phyloP scores from a whole-genome alignment of 1,139 yeast species.

The Hanseniaspora uvarum region DNA sequence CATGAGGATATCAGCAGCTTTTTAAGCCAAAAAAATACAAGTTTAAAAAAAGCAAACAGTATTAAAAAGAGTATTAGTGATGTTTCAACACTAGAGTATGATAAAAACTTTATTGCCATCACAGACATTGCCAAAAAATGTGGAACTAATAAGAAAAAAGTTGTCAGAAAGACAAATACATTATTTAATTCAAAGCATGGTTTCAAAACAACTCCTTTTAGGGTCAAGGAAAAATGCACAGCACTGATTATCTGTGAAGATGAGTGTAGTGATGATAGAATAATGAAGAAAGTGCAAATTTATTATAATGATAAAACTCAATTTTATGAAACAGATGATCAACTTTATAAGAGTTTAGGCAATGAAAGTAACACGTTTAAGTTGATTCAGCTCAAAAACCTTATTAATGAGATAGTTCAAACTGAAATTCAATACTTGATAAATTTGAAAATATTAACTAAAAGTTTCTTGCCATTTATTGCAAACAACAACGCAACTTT shows the following conservation, averaged over 20 bases:
- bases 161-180: not conserved
- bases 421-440: constrained; percentile 3
- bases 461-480: not conserved
- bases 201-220: not conserved
- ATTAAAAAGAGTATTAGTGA: not conserved
- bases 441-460: not conserved
- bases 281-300: not conserved
- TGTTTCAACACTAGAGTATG: not conserved
- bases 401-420: constrained; percentile 1
- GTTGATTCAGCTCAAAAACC: not conserved
- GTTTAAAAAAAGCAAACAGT: not conserved
- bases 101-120: not conserved
- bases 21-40: not conserved
- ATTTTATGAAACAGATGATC: not conserved
- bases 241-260: too few species aligned
- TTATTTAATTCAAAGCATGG: not conserved
- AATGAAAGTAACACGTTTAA: not conserved
- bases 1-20: not conserved
- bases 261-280: not conserved
- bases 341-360: not conserved
- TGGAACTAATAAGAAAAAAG: not conserved
- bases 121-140: not conserved
- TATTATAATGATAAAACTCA: not conserved
- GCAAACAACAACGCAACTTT: not conserved
- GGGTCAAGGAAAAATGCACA: too few species aligned